Conservation (phyloP, 306 rosid genomes). For the Notholithocarpus densiflorus region DNA sequence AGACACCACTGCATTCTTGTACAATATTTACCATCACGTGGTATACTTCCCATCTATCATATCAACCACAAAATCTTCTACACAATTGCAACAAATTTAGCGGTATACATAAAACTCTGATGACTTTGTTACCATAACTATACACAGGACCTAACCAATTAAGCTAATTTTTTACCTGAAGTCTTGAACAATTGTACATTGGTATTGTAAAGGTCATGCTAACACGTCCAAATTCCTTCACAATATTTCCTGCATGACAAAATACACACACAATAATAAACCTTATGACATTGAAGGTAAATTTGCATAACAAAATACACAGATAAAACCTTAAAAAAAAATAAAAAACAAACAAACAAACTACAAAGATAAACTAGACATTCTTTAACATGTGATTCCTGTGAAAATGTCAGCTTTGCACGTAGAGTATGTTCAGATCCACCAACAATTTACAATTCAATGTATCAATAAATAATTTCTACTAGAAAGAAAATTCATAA, state of each 20-base stretch:
- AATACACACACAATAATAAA: conserved; percentile 4
- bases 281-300: neutral
- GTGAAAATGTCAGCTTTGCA: conserved; percentile 82
- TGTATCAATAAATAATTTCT: conserved; percentile 18
- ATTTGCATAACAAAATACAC: neutral
- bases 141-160: neutral
- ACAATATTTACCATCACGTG: neutral
- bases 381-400: conserved; percentile 64
- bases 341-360: too few relatives aligned
- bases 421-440: conserved; percentile 90
- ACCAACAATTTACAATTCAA: conserved; percentile 70
- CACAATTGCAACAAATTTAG: neutral
- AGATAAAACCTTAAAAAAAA: neutral
- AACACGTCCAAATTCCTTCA: conserved; percentile 92
- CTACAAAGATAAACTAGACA: too few relatives aligned
- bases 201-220: conserved; percentile 96
- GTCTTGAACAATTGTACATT: conserved; percentile 85
- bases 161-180: conserved; percentile 51
- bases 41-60: neutral
- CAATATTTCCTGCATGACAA: conserved; percentile 61
- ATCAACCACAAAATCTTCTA: conserved; percentile 6
- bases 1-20: neutral
- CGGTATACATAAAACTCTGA: neutral
- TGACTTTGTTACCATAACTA: neutral
- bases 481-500: neutral